These are phyloP conservation scores for Colletotrichum sp. DNA, from an alignment of 2,329 filamentous ascomycete species.

Conservation along the genomic window DNA sequence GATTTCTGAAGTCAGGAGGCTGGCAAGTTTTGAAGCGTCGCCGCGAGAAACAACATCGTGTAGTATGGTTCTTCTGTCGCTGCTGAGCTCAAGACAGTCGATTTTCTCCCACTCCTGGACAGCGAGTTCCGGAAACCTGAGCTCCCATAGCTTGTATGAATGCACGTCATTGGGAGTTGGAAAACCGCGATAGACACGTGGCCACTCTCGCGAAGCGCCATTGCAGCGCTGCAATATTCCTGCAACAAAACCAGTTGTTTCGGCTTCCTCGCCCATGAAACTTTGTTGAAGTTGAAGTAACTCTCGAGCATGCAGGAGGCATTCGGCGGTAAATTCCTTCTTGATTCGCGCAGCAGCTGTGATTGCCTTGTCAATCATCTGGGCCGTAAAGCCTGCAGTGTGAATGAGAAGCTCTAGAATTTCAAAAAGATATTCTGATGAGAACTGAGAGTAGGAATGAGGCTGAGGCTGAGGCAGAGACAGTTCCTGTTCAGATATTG, in stretches of 20 bases:
- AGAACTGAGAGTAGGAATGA: background rate
- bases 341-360: background rate
- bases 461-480: background rate
- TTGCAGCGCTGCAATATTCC: background rate
- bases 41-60: background rate
- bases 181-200: background rate
- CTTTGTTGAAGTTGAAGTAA: background rate
- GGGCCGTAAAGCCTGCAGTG: background rate
- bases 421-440: conserved; percentile 2
- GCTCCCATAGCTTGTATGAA: background rate
- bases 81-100: background rate
- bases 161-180: background rate
- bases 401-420: conserved; percentile 23
- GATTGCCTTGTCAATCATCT: background rate
- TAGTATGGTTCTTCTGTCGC: background rate
- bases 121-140: background rate
- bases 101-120: background rate
- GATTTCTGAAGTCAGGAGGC: background rate
- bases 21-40: background rate
- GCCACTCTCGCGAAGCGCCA: background rate
- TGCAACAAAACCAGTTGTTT: background rate
- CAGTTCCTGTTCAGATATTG: background rate
- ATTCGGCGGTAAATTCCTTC: background rate
- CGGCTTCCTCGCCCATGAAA: background rate
- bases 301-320: background rate